Base-by-base conservation (phyloP, 345 rosid genomes). In the Citrus australasica region DNA sequence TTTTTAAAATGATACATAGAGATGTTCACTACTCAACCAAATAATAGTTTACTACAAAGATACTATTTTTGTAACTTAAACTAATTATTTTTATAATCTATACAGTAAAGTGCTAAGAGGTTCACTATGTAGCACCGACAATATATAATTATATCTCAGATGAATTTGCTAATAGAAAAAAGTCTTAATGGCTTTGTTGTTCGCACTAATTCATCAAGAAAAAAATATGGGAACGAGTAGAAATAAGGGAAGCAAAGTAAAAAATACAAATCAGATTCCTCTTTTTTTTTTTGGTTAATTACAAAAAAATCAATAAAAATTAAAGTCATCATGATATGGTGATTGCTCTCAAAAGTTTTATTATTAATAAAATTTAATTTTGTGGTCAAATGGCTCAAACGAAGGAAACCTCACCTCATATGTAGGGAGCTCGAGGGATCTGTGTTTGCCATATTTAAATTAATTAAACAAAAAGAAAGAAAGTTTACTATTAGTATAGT, bases 221-320 rank as follows among this genome's bases (percentile, higher is more conserved):
- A 11, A 64, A 40, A 0, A 19, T 30, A 71, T 2, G 17, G 21
- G 17, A 55, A 71, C 53, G 46, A 51, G 75, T 71, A 2, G 42
- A 71, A 55, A 25, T n/a, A 55, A 71, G 33, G 28, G 2, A 55
- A 53, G 16, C 17, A 30, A 64, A 64, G 33, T 30, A 0, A 64
- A 64, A 32, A 16, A 5, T 64, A 64, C 68, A 32, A 64, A 30
- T 30, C 24, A 32, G 13, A 14, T 82, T 69, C 19, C 78, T 59
- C 58, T 61, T 60, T n/a, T 9, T 8, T 61, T 79, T 33, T 33
- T 67, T 75, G 27, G 78, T 69, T 79, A 67, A 82, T 71, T 46
- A 79, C 79, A 74, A 78, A 32, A 37, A 32, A 69, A 10, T 72
- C 74, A 7, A 79, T 65, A 64, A 70, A 27, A 60, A 25, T 53